Conservation (phyloP, 2,329 filamentous ascomycete genomes). For the Sphaerulina populicola region DNA sequence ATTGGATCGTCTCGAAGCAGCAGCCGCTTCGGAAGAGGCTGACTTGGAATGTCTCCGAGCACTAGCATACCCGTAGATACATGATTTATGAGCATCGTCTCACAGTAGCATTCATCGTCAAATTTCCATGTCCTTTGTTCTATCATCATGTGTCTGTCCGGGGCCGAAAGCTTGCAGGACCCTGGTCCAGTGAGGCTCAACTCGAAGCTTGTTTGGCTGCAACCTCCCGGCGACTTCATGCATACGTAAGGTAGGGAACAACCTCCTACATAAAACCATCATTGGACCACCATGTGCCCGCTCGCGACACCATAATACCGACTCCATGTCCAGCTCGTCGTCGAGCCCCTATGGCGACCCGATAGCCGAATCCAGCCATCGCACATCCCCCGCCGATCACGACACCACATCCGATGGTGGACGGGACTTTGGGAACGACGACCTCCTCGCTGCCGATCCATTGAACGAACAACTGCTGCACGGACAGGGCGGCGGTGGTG, state of each 20-base stretch:
- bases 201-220: not conserved
- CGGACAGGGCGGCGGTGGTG: slow-evolving; percentile 34
- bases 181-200: not conserved
- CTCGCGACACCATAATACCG: slow-evolving; percentile 19
- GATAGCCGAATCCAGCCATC: slow-evolving; percentile 40
- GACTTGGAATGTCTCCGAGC: too few species aligned
- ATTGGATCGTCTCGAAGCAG: too few species aligned
- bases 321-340: slow-evolving; percentile 33
- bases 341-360: slow-evolving; percentile 26
- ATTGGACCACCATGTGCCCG: not conserved
- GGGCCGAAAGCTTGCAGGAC: not conserved
- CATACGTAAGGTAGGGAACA: too few species aligned
- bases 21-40: too few species aligned
- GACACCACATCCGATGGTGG: slow-evolving; percentile 28
- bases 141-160: slow-evolving; percentile 36
- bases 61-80: too few species aligned
- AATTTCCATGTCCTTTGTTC: too few species aligned
- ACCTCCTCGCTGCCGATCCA: slow-evolving; percentile 30
- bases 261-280: too few species aligned
- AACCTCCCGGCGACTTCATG: not conserved
- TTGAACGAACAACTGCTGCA: slow-evolving; percentile 33
- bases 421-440: slow-evolving; percentile 41
- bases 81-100: too few species aligned
- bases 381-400: slow-evolving; percentile 31
- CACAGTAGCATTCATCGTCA: too few species aligned